Evolutionary conservation across 345 rosid species (phyloP).

Genomic region (Iberis pinnata): DNA sequence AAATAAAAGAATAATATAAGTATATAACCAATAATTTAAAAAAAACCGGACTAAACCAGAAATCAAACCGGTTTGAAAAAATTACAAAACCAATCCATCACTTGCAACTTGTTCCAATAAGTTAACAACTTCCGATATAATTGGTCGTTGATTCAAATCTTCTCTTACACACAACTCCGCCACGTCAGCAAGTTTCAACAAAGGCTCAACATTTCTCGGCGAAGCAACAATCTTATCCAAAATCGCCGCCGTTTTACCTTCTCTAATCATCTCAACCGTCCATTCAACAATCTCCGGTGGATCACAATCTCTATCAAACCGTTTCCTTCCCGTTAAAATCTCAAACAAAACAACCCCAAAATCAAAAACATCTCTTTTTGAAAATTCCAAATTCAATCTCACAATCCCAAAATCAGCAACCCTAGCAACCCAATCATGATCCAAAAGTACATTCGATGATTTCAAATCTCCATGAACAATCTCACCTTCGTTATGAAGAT

Average conservation of each 20-base stretch:
- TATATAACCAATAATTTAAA: neutral
- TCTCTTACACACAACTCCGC: slow-evolving; percentile 65
- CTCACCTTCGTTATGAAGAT: slow-evolving; percentile 64
- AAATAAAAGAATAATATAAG: slow-evolving; percentile 6
- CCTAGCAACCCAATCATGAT: slow-evolving; percentile 79
- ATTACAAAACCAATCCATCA: slow-evolving; percentile 57
- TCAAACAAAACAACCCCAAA: slow-evolving; percentile 72
- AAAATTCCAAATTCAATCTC: slow-evolving; percentile 43
- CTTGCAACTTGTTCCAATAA: slow-evolving; percentile 60
- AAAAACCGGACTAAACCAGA: too few relatives aligned
- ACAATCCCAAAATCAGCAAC: slow-evolving; percentile 77
- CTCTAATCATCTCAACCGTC: slow-evolving; percentile 61
- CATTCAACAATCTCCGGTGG: slow-evolving; percentile 65
- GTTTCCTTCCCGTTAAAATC: slow-evolving; percentile 83
- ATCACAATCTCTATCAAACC: slow-evolving; percentile 52
- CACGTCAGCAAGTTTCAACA: slow-evolving; percentile 71
- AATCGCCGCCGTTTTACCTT: slow-evolving; percentile 57
- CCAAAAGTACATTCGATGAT: slow-evolving; percentile 73
- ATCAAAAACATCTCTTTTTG: slow-evolving; percentile 53
- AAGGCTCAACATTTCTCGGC: slow-evolving; percentile 78
- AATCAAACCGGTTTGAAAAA: too few relatives aligned
- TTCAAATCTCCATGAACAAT: slow-evolving; percentile 64
- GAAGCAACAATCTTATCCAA: slow-evolving; percentile 53
- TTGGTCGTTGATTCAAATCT: slow-evolving; percentile 62
- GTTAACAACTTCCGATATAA: slow-evolving; percentile 49